phyloP scores from a whole-genome alignment of 1,139 yeast genomes.

The Candida sp. region DNA sequence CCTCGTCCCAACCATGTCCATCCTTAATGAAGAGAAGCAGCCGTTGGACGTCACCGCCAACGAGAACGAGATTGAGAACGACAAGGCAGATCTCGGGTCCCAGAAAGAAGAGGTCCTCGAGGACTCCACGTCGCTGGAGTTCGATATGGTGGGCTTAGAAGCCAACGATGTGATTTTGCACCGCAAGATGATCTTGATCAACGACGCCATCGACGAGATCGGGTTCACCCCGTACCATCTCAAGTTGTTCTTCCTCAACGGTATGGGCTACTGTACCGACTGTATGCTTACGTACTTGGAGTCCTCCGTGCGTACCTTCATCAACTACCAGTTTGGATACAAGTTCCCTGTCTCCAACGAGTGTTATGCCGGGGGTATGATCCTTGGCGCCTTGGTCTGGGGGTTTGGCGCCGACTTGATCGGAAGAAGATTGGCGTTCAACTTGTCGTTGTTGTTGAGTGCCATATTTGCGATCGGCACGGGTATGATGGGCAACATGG shows the following conservation, averaged over 20 bases:
- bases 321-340: constrained; percentile 47
- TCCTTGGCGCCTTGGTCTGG: constrained; percentile 60
- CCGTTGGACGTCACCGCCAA: background rate
- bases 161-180: constrained; percentile 27
- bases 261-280: constrained; percentile 70
- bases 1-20: background rate
- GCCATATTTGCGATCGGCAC: constrained; percentile 56
- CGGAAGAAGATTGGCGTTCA: constrained; percentile 62
- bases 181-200: constrained; percentile 31
- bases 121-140: constrained; percentile 15
- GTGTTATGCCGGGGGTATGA: constrained; percentile 46
- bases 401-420: constrained; percentile 64
- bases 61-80: background rate
- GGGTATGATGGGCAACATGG: constrained; percentile 54
- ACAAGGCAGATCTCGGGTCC: constrained; percentile 3
- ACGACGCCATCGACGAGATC: constrained; percentile 39
- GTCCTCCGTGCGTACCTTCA: constrained; percentile 38
- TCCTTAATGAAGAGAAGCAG: background rate
- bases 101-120: constrained; percentile 9
- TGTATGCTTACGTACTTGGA: constrained; percentile 55
- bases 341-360: constrained; percentile 33
- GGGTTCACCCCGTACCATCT: constrained; percentile 41
- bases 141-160: constrained; percentile 28
- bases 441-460: constrained; percentile 52
- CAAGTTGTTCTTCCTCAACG: constrained; percentile 48